Conservation (phyloP, 169 alveolate genomes). For the Plasmodium gallinaceum region DNA sequence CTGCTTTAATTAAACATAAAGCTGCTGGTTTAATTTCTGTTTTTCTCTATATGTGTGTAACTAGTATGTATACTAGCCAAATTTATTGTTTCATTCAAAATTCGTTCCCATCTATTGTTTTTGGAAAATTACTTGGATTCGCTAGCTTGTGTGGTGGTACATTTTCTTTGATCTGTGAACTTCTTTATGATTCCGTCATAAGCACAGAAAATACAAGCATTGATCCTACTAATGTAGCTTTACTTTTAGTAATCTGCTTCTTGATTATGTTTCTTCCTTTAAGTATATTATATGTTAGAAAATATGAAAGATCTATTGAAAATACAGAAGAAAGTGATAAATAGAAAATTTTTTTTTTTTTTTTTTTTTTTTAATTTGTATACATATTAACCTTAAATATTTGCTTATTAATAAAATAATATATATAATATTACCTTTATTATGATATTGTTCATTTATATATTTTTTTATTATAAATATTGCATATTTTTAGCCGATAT, state of each 20-base stretch:
- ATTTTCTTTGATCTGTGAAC: conserved; percentile 77
- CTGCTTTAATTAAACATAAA: conserved; percentile 61
- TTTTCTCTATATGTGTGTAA: conserved; percentile 75
- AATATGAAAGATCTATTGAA: conserved; percentile 63
- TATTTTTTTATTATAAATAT: too few species aligned
- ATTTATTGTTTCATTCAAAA: conserved; percentile 79
- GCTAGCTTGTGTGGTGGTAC: conserved; percentile 81
- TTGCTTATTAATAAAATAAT: too few species aligned
- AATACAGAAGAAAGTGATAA: not conserved
- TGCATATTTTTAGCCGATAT: too few species aligned
- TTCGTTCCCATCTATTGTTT: conserved; percentile 78
- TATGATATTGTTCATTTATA: too few species aligned
- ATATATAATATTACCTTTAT: too few species aligned
- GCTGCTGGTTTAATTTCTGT: conserved; percentile 75
- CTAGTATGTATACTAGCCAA: conserved; percentile 81
- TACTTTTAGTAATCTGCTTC: conserved; percentile 15
- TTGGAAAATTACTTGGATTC: conserved; percentile 82
- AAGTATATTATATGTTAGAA: conserved; percentile 38
- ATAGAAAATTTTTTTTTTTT: not conserved
- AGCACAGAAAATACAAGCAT: conserved; percentile 2
- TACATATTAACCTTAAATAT: too few species aligned
- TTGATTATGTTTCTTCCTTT: conserved; percentile 67
- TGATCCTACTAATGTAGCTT: conserved; percentile 32
- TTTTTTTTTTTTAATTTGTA: too few species aligned
- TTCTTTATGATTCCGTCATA: conserved; percentile 54